These are phyloP conservation scores for Serendipita sp. DNA, from an alignment of 768 basidiomycete species.

Conservation along the genomic window DNA sequence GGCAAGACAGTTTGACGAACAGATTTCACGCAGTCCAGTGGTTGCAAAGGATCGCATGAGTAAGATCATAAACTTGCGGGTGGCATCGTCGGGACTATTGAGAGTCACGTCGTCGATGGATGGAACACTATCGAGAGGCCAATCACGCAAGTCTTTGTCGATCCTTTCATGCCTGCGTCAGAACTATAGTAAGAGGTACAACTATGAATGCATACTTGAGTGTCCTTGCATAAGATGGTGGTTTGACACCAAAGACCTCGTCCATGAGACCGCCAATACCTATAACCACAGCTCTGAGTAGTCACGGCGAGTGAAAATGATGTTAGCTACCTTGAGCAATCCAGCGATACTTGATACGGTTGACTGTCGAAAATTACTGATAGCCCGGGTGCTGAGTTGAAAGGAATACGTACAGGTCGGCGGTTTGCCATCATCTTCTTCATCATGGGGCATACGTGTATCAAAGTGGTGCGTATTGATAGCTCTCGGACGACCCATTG, in stretches of 20 bases:
- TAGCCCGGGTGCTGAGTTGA: neutral
- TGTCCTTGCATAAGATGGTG: neutral
- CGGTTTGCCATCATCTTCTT: neutral
- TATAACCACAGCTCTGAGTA: no score
- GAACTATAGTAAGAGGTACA: neutral
- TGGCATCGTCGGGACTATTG: neutral
- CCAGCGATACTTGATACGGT: neutral
- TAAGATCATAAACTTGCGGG: neutral
- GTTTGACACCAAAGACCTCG: neutral
- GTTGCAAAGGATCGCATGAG: constrained; percentile 5
- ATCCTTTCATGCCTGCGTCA: neutral
- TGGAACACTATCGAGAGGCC: constrained; percentile 1
- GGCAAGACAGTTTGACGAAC: neutral
- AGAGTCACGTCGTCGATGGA: neutral
- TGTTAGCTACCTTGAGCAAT: neutral
- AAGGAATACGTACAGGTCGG: neutral
- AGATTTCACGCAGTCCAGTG: neutral
- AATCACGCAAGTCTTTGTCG: neutral
- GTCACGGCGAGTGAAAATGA: no score
- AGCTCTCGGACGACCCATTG: neutral
- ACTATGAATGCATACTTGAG: neutral
- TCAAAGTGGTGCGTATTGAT: neutral
- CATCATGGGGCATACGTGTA: neutral
- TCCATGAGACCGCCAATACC: neutral
- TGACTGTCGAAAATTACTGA: constrained; percentile 1